Conservation (phyloP, 768 basidiomycete genomes). For the Tulasnella sp. region DNA sequence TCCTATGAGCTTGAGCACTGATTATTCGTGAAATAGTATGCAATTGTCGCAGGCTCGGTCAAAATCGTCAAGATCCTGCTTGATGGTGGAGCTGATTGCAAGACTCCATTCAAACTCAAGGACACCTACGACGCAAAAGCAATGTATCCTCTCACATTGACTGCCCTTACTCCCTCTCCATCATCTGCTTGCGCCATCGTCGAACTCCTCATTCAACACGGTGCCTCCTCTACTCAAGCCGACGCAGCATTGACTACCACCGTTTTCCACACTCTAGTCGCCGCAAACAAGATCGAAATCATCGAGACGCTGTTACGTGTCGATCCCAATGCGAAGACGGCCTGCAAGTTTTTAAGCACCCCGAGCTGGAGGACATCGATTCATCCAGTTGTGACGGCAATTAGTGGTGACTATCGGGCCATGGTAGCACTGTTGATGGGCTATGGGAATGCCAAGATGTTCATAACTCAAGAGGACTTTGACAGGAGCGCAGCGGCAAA, state of each 20-base stretch:
- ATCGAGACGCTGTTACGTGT: constrained; percentile 21
- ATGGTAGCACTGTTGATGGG: constrained; percentile 25
- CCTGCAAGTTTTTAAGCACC: constrained; percentile 22
- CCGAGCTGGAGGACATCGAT: constrained; percentile 2
- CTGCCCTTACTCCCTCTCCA: constrained; percentile 21
- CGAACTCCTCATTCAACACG: constrained; percentile 23
- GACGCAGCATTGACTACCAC: constrained; percentile 24
- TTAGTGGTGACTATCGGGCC: constrained; percentile 21
- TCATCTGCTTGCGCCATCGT: constrained; percentile 21
- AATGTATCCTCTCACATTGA: constrained; percentile 25
- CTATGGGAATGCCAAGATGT: constrained; percentile 22
- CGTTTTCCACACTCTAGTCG: constrained; percentile 26
- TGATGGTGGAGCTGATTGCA: constrained; percentile 36
- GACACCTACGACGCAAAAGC: constrained; percentile 11
- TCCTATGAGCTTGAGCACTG: background rate
- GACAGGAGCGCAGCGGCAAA: constrained; percentile 20
- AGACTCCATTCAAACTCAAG: constrained; percentile 26
- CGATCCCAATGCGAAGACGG: constrained; percentile 26
- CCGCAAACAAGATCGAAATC: constrained; percentile 20
- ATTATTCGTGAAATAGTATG: background rate
- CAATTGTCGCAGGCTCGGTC: constrained; percentile 31
- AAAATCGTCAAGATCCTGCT: constrained; percentile 36
- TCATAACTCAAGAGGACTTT: constrained; percentile 21
- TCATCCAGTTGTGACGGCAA: constrained; percentile 24
- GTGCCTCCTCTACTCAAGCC: constrained; percentile 23